Evolutionary conservation across 139 green algal species (phyloP).

Genomic region (Coccomyxa sp.): DNA sequence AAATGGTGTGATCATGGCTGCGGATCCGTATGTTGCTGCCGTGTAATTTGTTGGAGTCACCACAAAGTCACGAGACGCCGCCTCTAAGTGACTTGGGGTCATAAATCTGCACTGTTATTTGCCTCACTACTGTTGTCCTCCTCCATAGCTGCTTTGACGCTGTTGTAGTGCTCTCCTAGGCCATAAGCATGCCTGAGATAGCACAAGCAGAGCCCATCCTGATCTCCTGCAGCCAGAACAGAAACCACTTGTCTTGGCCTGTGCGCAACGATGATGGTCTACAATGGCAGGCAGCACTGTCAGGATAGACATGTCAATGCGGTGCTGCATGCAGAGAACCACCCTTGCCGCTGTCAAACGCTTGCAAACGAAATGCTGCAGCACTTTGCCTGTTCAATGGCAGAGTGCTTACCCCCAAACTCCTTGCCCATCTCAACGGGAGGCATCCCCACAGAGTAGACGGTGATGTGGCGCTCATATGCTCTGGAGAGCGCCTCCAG

Average conservation of each 20-base stretch:
- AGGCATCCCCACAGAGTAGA: conserved; percentile 65
- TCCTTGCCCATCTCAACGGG: conserved; percentile 68
- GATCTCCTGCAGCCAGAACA: conserved; percentile 12
- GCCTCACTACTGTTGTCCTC: not conserved
- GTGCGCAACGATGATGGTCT: not conserved
- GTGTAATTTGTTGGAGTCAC: too few species aligned
- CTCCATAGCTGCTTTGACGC: conserved; percentile 23
- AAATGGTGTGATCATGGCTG: too few species aligned
- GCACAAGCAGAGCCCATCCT: conserved; percentile 59
- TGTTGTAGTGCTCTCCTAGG: conserved; percentile 96
- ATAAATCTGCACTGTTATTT: not conserved
- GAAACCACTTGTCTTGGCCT: not conserved
- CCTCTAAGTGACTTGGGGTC: too few species aligned
- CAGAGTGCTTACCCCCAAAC: conserved; percentile 22
- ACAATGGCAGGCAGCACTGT: not conserved
- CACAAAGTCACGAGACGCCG: too few species aligned
- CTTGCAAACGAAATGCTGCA: not conserved
- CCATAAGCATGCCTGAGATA: conserved; percentile 90
- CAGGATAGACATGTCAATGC: not conserved
- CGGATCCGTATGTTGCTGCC: too few species aligned
- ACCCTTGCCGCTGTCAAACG: not conserved
- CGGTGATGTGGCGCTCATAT: conserved; percentile 66
- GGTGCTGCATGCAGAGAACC: not conserved
- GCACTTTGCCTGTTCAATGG: not conserved
- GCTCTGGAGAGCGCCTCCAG: conserved; percentile 67